Percentiles rank a stretch among this genome's conserved stretches.
phyloP scores from a whole-genome alignment of 1,139 yeast species.

The Tardiomyces blankii region DNA sequence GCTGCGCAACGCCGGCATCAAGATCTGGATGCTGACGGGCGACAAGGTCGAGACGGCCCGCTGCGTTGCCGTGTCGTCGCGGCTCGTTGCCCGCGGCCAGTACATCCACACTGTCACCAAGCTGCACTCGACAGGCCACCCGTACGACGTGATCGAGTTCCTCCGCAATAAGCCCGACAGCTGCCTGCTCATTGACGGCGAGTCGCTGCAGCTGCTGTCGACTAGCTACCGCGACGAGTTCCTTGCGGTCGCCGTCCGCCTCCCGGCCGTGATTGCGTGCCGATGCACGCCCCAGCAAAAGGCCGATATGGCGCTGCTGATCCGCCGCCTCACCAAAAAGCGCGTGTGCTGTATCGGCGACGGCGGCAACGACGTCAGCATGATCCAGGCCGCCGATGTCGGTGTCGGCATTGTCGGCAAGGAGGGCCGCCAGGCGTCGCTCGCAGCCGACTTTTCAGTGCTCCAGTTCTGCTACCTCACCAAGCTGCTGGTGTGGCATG shows the following conservation, averaged over 20 bases:
- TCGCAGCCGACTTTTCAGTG: conserved; percentile 94
- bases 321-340: conserved; percentile 69
- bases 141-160: conserved; percentile 64
- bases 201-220: conserved; percentile 64
- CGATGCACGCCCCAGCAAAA: conserved; percentile 98
- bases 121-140: conserved; percentile 31
- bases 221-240: conserved; percentile 56
- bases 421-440: conserved; percentile 94
- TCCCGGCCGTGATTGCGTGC: conserved; percentile 94
- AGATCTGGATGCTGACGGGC: conserved; percentile 98
- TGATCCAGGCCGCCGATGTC: conserved; percentile 98
- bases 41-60: conserved; percentile 98
- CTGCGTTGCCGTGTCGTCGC: conserved; percentile 92
- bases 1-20: conserved; percentile 89
- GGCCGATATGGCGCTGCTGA: conserved; percentile 83
- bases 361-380: conserved; percentile 98
- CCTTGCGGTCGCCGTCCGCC: conserved; percentile 57
- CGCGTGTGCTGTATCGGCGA: conserved; percentile 97
- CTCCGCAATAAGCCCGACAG: conserved; percentile 55
- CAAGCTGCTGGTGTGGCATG: conserved; percentile 90
- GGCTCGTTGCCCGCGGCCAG: conserved; percentile 87
- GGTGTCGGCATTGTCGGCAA: conserved; percentile 99
- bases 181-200: conserved; percentile 88
- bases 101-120: conserved; percentile 80
- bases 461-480: conserved; percentile 86